Evolutionary conservation across 2,329 filamentous ascomycete species (phyloP).

Genomic region (Penicillium sp.): DNA sequence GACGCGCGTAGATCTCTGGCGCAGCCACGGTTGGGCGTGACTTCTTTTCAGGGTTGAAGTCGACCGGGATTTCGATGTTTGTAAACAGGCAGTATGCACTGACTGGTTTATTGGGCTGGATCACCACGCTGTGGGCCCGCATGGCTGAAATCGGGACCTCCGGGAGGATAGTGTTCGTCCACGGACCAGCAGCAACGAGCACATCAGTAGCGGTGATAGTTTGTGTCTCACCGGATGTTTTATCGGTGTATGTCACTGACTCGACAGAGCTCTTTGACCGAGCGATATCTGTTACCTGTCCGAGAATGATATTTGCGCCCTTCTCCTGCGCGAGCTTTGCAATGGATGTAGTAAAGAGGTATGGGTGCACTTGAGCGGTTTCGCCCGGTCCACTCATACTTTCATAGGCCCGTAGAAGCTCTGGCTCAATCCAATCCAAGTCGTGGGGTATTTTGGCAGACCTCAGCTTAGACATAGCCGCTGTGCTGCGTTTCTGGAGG

Average conservation of each 20-base stretch:
- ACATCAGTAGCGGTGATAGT: slow-evolving; percentile 60
- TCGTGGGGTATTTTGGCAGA: slow-evolving; percentile 69
- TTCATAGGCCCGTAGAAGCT: slow-evolving; percentile 68
- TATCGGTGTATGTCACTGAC: slow-evolving; percentile 63
- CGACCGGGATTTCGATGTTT: slow-evolving; percentile 70
- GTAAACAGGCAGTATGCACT: slow-evolving; percentile 66
- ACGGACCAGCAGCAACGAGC: slow-evolving; percentile 62
- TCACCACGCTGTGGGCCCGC: slow-evolving; percentile 65
- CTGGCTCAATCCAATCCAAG: slow-evolving; percentile 78
- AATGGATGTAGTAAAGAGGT: slow-evolving; percentile 84
- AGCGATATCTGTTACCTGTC: slow-evolving; percentile 68
- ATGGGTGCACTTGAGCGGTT: slow-evolving; percentile 92
- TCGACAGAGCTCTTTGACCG: slow-evolving; percentile 55
- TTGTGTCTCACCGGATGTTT: slow-evolving; percentile 48
- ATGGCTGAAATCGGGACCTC: slow-evolving; percentile 58
- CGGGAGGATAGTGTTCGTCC: slow-evolving; percentile 57
- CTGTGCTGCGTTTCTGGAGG: slow-evolving; percentile 56
- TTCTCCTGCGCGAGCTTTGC: slow-evolving; percentile 70
- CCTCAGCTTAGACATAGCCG: slow-evolving; percentile 52
- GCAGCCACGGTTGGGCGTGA: slow-evolving; percentile 64
- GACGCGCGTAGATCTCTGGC: slow-evolving; percentile 91
- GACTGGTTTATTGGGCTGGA: slow-evolving; percentile 55
- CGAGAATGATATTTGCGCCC: slow-evolving; percentile 67
- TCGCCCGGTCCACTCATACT: slow-evolving; percentile 79
- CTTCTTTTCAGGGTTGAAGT: slow-evolving; percentile 54